phyloP scores from a whole-genome alignment of 1,284 basidiomycete species.

The Trametes versicolor region DNA sequence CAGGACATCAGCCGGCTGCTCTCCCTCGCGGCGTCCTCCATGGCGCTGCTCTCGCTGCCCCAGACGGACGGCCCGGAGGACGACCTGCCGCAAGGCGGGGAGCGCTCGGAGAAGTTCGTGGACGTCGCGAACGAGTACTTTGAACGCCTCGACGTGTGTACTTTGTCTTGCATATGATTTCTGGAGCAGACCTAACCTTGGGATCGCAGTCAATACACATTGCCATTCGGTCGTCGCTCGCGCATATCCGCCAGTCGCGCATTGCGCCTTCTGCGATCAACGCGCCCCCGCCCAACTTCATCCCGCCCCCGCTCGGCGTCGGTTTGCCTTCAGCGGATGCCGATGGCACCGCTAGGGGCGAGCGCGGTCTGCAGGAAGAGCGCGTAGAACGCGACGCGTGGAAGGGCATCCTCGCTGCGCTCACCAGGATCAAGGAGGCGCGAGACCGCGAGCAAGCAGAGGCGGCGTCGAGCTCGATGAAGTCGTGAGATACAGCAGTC shows the following conservation, averaged over 20 bases:
- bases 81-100: slow-evolving; percentile 77
- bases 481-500: neutral
- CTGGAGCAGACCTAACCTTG: neutral
- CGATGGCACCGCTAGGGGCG: slow-evolving; percentile 32
- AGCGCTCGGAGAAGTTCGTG: slow-evolving; percentile 84
- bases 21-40: slow-evolving; percentile 76
- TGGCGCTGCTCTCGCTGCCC: slow-evolving; percentile 79
- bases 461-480: neutral
- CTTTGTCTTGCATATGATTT: neutral
- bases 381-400: slow-evolving; percentile 79
- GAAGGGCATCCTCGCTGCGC: slow-evolving; percentile 73
- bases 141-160: slow-evolving; percentile 74
- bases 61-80: slow-evolving; percentile 77
- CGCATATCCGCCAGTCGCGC: slow-evolving; percentile 82
- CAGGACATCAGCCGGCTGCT: slow-evolving; percentile 82
- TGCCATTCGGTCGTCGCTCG: slow-evolving; percentile 77
- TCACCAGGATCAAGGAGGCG: slow-evolving; percentile 66
- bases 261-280: slow-evolving; percentile 85
- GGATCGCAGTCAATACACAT: slow-evolving; percentile 73
- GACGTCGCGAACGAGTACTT: slow-evolving; percentile 86
- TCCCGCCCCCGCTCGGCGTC: slow-evolving; percentile 81
- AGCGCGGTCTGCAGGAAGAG: slow-evolving; percentile 78
- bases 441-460: slow-evolving; percentile 34
- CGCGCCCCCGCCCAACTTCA: slow-evolving; percentile 74
- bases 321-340: slow-evolving; percentile 61